phyloP scores from a whole-genome alignment of 441 rosid species.

The Erodium moschatum region DNA sequence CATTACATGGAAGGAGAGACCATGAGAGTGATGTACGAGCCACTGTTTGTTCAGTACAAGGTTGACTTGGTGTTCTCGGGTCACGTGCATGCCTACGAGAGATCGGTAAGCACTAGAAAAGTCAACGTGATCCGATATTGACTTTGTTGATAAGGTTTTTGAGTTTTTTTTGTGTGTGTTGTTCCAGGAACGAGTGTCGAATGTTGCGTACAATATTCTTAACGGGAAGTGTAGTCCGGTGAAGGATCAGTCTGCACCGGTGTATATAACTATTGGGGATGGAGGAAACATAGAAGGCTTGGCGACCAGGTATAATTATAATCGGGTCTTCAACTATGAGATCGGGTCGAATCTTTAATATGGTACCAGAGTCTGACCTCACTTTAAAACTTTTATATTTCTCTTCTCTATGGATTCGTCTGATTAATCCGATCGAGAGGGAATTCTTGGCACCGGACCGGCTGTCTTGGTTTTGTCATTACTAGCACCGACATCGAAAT shows the following conservation, averaged over 20 bases:
- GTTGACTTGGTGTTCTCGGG: conserved; percentile 84
- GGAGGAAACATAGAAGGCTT: conserved; percentile 81
- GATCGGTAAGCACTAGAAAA: conserved; percentile 52
- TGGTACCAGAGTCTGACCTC: no score
- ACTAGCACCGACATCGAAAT: no score
- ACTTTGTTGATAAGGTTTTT: no score
- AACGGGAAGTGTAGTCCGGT: conserved; percentile 51
- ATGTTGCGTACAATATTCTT: conserved; percentile 52
- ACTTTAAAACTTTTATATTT: no score
- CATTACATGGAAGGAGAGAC: conserved; percentile 39
- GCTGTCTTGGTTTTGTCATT: no score
- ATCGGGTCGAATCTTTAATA: no score
- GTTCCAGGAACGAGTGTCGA: conserved; percentile 67
- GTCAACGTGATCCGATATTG: no score
- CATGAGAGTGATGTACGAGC: conserved; percentile 74
- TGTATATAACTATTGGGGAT: conserved; percentile 74
- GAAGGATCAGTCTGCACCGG: conserved; percentile 59
- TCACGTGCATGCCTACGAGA: conserved; percentile 84
- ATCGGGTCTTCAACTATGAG: no score
- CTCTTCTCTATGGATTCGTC: no score
- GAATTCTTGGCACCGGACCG: no score
- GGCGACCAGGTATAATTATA: conserved; percentile 43
- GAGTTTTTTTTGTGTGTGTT: no score
- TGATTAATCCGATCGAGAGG: no score
- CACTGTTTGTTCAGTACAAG: conserved; percentile 64